Evolutionary conservation across 768 basidiomycete genomes (phyloP).

Genomic region (Tulasnella sp.): DNA sequence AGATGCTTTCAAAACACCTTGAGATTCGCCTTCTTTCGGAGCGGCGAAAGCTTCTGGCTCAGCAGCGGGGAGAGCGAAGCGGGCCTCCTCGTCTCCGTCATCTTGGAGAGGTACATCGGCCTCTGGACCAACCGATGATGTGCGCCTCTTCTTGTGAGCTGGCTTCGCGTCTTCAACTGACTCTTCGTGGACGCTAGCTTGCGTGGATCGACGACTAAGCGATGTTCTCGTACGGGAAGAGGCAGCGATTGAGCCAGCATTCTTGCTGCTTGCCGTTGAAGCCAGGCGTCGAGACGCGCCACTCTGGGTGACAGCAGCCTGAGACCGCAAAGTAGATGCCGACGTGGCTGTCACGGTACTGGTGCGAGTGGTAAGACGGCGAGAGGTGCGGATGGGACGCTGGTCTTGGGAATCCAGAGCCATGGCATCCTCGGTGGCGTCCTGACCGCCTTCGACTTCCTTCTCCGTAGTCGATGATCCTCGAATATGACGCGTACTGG

Average conservation of each 20-base stretch:
- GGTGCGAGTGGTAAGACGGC: slow-evolving; percentile 17
- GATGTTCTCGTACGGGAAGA: not conserved
- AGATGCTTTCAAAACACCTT: slow-evolving; percentile 44
- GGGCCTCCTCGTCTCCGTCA: slow-evolving; percentile 31
- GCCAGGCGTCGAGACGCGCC: not conserved
- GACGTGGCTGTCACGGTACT: slow-evolving; percentile 9
- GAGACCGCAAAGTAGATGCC: not conserved
- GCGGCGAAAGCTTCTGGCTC: slow-evolving; percentile 35
- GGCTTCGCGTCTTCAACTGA: slow-evolving; percentile 51
- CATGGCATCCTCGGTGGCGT: slow-evolving; percentile 44
- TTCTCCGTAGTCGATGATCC: slow-evolving; percentile 28
- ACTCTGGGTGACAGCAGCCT: not conserved
- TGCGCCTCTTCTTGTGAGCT: slow-evolving; percentile 68
- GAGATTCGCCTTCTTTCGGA: slow-evolving; percentile 23
- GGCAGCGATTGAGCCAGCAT: not conserved
- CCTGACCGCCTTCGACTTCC: slow-evolving; percentile 5
- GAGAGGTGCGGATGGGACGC: slow-evolving; percentile 21
- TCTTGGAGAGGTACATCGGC: slow-evolving; percentile 34
- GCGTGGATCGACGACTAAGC: not conserved
- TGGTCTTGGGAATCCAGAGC: slow-evolving; percentile 34
- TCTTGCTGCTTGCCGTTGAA: slow-evolving; percentile 14
- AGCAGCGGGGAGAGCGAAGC: slow-evolving; percentile 37
- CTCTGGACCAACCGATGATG: slow-evolving; percentile 60
- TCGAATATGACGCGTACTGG: slow-evolving; percentile 27
- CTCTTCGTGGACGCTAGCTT: not conserved